These are phyloP conservation scores for Talaromyces funiculosus DNA, from an alignment of 2,329 filamentous ascomycete genomes.

Conservation along the genomic window DNA sequence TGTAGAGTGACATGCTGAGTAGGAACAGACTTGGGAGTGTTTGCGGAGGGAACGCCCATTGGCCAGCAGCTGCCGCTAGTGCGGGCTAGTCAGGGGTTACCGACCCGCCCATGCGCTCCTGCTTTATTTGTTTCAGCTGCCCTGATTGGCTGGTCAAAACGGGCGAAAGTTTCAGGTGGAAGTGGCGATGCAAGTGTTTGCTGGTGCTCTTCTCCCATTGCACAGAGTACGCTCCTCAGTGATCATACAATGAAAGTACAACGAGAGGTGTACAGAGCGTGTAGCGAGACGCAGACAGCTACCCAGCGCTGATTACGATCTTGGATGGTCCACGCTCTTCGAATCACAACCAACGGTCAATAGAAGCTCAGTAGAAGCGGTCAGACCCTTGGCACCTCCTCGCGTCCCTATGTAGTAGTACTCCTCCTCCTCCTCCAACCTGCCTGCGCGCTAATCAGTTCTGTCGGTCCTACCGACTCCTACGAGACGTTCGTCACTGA, in stretches of 20 bases:
- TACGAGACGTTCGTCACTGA: neutral
- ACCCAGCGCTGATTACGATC: neutral
- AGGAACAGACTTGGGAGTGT: neutral
- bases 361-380: neutral
- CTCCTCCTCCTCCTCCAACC: too few relatives aligned
- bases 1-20: neutral
- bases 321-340: neutral
- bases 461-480: neutral
- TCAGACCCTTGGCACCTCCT: neutral
- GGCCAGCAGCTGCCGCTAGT: neutral
- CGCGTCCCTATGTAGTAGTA: neutral
- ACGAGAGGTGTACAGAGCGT: too few relatives aligned
- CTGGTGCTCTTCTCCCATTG: neutral
- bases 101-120: neutral
- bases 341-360: neutral
- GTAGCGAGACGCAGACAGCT: neutral
- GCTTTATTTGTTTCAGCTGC: too few relatives aligned
- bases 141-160: neutral
- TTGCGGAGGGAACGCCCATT: neutral
- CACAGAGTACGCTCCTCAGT: too few relatives aligned
- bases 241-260: too few relatives aligned
- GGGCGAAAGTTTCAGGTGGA: neutral
- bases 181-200: neutral
- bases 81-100: conserved; percentile 11
- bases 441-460: neutral